Conservation (phyloP, 148 eudicot genomes). For the Rhododendron griersonianum region DNA sequence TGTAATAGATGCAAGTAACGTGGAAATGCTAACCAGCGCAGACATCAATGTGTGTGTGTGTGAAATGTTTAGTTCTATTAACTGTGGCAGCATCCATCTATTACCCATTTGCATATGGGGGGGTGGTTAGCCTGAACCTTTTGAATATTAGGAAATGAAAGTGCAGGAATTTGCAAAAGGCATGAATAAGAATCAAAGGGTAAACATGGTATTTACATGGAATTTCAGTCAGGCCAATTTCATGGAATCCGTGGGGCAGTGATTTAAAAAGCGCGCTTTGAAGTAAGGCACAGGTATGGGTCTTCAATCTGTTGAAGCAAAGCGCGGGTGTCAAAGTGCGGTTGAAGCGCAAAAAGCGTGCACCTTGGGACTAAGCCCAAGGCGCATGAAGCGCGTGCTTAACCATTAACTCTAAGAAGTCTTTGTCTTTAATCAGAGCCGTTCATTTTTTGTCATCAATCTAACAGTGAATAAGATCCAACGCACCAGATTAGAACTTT, state of each 20-base stretch:
- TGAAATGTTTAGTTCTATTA: not conserved
- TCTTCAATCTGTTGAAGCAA: too few species aligned
- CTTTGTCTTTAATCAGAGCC: too few species aligned
- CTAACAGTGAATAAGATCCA: too few species aligned
- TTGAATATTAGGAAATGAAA: not conserved
- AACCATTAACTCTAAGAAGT: too few species aligned
- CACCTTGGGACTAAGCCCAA: too few species aligned
- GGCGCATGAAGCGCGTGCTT: too few species aligned
- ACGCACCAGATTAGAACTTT: too few species aligned
- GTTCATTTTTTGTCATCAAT: too few species aligned
- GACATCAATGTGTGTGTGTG: not conserved
- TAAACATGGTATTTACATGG: not conserved
- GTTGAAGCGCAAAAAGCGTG: too few species aligned
- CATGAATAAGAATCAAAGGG: not conserved
- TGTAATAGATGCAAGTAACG: not conserved
- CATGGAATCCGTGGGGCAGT: not conserved
- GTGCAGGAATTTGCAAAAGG: not conserved
- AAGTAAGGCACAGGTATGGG: too few species aligned
- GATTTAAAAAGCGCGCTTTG: too few species aligned
- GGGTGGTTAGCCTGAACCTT: not conserved
- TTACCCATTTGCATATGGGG: not conserved
- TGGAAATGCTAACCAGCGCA: not conserved
- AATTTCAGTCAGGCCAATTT: not conserved
- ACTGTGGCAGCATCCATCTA: not conserved
- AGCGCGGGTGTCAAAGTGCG: too few species aligned